These are phyloP conservation scores for Trametes cinnabarina DNA, from an alignment of 768 basidiomycete species.

Conservation along the genomic window DNA sequence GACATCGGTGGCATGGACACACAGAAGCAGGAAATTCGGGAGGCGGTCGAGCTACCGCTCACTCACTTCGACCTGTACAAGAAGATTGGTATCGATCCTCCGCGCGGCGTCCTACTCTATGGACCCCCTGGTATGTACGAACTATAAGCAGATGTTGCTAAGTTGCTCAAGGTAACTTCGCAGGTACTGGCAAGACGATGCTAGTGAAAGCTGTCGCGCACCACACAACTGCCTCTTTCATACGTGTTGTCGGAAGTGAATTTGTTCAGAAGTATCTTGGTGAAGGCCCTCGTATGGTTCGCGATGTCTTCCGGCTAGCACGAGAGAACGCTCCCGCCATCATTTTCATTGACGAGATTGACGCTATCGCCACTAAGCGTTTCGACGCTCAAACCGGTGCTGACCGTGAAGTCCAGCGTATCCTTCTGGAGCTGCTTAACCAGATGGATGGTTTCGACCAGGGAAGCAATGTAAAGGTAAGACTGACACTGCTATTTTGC, in stretches of 20 bases:
- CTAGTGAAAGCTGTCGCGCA: slow-evolving; percentile 99
- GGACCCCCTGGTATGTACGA: slow-evolving; percentile 82
- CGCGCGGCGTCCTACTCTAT: slow-evolving; percentile 93
- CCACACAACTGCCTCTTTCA: slow-evolving; percentile 96
- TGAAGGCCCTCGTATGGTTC: slow-evolving; percentile 99
- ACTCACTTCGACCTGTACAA: slow-evolving; percentile 98
- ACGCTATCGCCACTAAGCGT: slow-evolving; percentile 98
- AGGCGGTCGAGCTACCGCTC: slow-evolving; percentile 94
- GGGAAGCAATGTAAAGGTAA: slow-evolving; percentile 94
- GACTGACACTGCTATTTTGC: slow-evolving; percentile 5
- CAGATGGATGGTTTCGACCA: slow-evolving; percentile 99
- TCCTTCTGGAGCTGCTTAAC: slow-evolving; percentile 92
- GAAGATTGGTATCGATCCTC: slow-evolving; percentile 99
- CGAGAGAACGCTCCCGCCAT: slow-evolving; percentile 96
- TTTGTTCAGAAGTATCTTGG: slow-evolving; percentile 99
- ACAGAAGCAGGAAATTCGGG: slow-evolving; percentile 98
- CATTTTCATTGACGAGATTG: slow-evolving; percentile 99
- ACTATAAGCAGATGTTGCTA: not conserved
- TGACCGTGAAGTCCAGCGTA: slow-evolving; percentile 98
- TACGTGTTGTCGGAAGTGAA: slow-evolving; percentile 96
- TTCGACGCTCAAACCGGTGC: slow-evolving; percentile 99
- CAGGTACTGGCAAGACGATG: slow-evolving; percentile 98
- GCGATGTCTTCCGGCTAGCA: slow-evolving; percentile 97
- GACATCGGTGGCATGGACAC: slow-evolving; percentile 97
- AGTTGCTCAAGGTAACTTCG: not conserved